Base-by-base conservation (phyloP, 495 filamentous ascomycete species). In the Umbilicaria muhlenbergii region DNA sequence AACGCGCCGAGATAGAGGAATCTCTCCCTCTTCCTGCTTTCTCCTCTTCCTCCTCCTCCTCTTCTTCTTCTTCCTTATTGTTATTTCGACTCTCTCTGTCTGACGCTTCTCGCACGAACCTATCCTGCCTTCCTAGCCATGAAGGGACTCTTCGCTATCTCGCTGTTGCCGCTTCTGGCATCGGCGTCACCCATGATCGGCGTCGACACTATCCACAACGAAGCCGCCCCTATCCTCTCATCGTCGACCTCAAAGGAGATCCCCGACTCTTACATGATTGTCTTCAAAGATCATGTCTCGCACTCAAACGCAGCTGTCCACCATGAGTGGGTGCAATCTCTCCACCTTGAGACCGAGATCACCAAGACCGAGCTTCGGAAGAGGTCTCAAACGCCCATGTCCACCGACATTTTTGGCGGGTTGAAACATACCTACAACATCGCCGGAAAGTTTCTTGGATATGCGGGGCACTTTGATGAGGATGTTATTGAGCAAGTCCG, bases 341-440 rank as follows among this genome's bases (percentile, higher is more conserved):
- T 93, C 53, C 83, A 91, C 58, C 52, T 65, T 34, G 57, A 77
- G 43, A 67, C 62, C 49, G 69, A 81, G 61, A 63, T 58, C 32
- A 56, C 66, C 38, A 78, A 75, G 48, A 71, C 70, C 53, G 88
- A 94, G 68, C 80, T 96, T 53, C 78, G 78, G 60, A 96, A 94
- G 79, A 78, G 91, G 49, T 81, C 80, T 31, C 77, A 89, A 58
- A 72, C 84, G 49, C 80, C 81, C 16, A 59, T 89, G 35, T 67
- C 68, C 18, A 70, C 75, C 46, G 77, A 83, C 35, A 64, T 79
- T 54, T 94, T 86, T 63, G 72, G 70, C 40, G 92, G 92, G 40
- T 61, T 99, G 42, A 94, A 91, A 75, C 84, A 94, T 65, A 95
- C 89, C 34, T 91, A 89, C 67, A 83, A 92, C 68, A 82, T 96